phyloP scores from a whole-genome alignment of 768 basidiomycete genomes.

The Auricularia sp. region DNA sequence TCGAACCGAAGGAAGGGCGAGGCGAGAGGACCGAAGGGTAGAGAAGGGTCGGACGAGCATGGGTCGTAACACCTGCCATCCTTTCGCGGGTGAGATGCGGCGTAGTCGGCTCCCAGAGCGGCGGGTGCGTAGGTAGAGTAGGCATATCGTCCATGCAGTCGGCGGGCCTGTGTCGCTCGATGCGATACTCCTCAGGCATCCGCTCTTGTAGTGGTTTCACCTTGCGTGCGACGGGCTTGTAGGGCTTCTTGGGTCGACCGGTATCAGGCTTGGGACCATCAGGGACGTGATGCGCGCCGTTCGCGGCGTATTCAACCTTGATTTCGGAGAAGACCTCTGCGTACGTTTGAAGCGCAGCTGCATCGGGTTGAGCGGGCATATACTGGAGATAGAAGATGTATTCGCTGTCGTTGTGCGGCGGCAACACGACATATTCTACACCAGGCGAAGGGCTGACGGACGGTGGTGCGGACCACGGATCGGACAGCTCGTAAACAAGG shows the following conservation, averaged over 20 bases:
- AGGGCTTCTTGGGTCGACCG: background rate
- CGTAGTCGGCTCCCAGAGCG: constrained; percentile 1
- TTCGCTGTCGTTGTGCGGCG: too few species aligned
- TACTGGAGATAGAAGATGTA: too few species aligned
- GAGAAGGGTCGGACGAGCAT: too few species aligned
- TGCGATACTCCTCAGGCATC: background rate
- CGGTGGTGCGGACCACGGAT: too few species aligned
- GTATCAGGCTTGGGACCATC: background rate
- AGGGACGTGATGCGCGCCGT: background rate
- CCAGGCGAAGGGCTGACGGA: too few species aligned
- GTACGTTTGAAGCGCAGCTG: background rate
- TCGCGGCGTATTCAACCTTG: background rate
- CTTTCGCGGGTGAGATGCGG: constrained; percentile 13
- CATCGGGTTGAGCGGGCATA: background rate
- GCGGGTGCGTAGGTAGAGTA: background rate
- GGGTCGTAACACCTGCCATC: background rate
- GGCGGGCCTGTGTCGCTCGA: background rate
- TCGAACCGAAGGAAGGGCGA: too few species aligned
- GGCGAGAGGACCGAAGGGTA: too few species aligned
- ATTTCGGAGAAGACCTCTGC: background rate
- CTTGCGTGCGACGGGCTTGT: background rate
- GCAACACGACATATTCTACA: too few species aligned
- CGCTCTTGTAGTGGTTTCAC: background rate
- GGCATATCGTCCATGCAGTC: background rate
- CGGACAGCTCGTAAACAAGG: too few species aligned